These are phyloP conservation scores for Rhodotorula sp. DNA, from an alignment of 1,284 basidiomycete genomes.

Conservation along the genomic window DNA sequence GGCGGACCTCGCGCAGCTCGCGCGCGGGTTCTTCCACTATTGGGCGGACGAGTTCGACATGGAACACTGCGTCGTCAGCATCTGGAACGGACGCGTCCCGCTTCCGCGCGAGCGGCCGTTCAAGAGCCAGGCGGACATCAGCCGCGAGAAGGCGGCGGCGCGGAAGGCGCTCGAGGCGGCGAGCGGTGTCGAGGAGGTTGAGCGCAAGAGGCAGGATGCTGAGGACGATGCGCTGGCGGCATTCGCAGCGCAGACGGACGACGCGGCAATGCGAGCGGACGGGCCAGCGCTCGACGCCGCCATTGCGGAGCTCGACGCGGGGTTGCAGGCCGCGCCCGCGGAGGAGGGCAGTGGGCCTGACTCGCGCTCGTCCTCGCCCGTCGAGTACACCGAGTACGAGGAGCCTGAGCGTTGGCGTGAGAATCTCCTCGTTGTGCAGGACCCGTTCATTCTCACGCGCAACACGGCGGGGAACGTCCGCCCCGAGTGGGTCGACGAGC, in stretches of 20 bases:
- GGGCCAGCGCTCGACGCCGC: constrained; percentile 5
- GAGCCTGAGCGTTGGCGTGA: constrained; percentile 46
- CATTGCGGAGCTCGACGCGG: constrained; percentile 13
- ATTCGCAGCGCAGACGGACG: neutral
- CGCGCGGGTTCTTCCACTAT: constrained; percentile 37
- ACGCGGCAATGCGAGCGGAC: neutral
- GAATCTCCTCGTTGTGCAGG: constrained; percentile 49
- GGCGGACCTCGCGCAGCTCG: constrained; percentile 25
- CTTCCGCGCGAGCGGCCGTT: constrained; percentile 18
- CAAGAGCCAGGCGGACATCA: neutral
- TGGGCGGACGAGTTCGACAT: constrained; percentile 22
- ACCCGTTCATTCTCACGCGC: constrained; percentile 51
- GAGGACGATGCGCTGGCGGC: constrained; percentile 21
- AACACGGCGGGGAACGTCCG: constrained; percentile 49
- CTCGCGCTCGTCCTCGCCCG: constrained; percentile 30
- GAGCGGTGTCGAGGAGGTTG: constrained; percentile 1
- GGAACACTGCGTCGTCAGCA: constrained; percentile 17
- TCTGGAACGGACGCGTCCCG: constrained; percentile 20
- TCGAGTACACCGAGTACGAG: constrained; percentile 40
- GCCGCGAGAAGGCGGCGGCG: neutral
- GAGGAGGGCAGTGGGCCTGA: constrained; percentile 2
- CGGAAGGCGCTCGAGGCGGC: neutral
- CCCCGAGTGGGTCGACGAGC: constrained; percentile 38
- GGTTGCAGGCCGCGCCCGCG: neutral
- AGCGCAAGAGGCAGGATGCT: constrained; percentile 10